Evolutionary conservation across 176 grass and related monocot genomes (phyloP).

Genomic region (Ensete ventricosum): DNA sequence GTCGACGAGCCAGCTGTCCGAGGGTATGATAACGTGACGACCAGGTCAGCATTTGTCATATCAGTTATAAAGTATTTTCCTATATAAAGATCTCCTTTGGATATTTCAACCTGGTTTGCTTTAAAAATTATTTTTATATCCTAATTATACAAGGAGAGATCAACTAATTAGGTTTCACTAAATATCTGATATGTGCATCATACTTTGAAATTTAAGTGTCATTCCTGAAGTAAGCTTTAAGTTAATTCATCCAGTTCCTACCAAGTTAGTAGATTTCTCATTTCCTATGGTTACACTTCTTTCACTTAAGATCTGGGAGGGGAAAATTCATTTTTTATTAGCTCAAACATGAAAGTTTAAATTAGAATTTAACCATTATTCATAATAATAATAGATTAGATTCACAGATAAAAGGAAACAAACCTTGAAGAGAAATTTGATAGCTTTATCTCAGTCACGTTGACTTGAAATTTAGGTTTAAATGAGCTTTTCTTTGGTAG

Average conservation of each 20-base stretch:
- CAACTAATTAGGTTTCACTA: background rate
- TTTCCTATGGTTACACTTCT: background rate
- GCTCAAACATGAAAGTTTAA: constrained; percentile 6
- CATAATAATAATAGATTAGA: background rate
- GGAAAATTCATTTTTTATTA: background rate
- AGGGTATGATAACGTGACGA: too few relatives aligned
- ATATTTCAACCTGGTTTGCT: background rate
- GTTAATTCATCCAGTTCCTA: background rate
- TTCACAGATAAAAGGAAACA: constrained; percentile 1
- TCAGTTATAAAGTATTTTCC: background rate
- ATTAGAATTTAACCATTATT: constrained; percentile 11
- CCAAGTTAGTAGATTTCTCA: background rate
- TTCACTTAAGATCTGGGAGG: background rate
- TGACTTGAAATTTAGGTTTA: background rate
- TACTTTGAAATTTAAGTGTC: background rate
- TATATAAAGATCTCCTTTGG: background rate
- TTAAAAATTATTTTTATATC: background rate
- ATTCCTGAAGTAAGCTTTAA: constrained; percentile 5
- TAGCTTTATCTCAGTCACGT: background rate
- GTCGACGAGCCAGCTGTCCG: too few relatives aligned
- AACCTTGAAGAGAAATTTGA: background rate
- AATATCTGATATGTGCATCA: background rate
- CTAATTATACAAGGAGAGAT: background rate
- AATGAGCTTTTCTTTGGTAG: background rate
- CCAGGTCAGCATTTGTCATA: too few relatives aligned